Evolutionary conservation across 2,329 filamentous ascomycete species (phyloP).

Genomic region (Aspergillus amoenus): DNA sequence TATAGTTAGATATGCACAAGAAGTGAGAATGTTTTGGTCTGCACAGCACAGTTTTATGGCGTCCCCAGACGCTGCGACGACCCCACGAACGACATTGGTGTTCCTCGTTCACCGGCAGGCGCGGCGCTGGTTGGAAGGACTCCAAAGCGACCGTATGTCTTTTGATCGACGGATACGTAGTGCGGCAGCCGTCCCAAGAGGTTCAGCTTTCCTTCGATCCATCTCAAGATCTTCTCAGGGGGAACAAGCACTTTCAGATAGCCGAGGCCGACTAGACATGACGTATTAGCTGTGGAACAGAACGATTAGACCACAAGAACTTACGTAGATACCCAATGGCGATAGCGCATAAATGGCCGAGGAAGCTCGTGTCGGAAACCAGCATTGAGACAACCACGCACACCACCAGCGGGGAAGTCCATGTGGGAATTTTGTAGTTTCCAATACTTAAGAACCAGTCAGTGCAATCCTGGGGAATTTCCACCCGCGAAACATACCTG

Average conservation of each 20-base stretch:
- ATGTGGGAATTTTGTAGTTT: constrained; percentile 79
- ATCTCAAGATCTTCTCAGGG: constrained; percentile 82
- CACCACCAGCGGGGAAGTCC: constrained; percentile 81
- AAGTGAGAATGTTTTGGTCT: constrained; percentile 15
- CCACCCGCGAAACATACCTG: constrained; percentile 43
- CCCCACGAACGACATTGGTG: constrained; percentile 61
- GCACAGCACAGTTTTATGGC: constrained; percentile 45
- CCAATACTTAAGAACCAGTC: constrained; percentile 46
- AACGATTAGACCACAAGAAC: constrained; percentile 30
- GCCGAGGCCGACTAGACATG: constrained; percentile 68
- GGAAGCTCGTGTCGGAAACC: constrained; percentile 75
- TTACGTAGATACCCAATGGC: constrained; percentile 80
- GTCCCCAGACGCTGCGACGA: constrained; percentile 65
- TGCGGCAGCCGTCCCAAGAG: constrained; percentile 80
- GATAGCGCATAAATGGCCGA: constrained; percentile 86
- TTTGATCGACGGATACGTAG: constrained; percentile 93
- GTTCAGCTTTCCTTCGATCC: constrained; percentile 85
- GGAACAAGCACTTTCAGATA: constrained; percentile 88
- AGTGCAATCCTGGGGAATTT: constrained; percentile 4
- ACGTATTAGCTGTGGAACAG: constrained; percentile 6
- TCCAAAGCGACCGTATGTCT: constrained; percentile 90
- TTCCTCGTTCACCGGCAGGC: constrained; percentile 31
- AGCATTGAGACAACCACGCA: constrained; percentile 73
- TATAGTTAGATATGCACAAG: constrained; percentile 33
- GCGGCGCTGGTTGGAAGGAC: constrained; percentile 65